Evolutionary conservation across 768 basidiomycete species (phyloP).

Genomic region (Leccinum broughii): DNA sequence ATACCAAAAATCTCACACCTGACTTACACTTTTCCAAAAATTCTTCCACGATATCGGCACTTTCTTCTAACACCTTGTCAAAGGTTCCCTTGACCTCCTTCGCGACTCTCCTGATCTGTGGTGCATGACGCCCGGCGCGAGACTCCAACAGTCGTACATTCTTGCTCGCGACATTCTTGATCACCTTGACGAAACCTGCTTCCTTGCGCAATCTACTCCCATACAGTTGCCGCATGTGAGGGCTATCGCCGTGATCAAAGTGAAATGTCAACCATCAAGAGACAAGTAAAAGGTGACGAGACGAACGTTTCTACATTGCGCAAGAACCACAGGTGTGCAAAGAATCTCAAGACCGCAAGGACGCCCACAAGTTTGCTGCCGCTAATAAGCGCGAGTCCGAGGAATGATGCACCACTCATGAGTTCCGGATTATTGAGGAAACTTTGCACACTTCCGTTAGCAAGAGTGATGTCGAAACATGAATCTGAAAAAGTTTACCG

Average conservation of each 20-base stretch:
- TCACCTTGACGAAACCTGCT: slow-evolving; percentile 95
- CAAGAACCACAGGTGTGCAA: slow-evolving; percentile 97
- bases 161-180: slow-evolving; percentile 87
- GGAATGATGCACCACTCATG: slow-evolving; percentile 94
- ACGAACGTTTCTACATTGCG: slow-evolving; percentile 87
- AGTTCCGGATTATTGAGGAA: slow-evolving; percentile 95
- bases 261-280: background rate
- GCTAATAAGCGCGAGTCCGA: slow-evolving; percentile 89
- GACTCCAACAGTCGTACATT: slow-evolving; percentile 76
- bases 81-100: slow-evolving; percentile 92
- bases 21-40: slow-evolving; percentile 85
- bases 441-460: slow-evolving; percentile 36
- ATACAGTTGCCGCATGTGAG: slow-evolving; percentile 98
- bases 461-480: background rate
- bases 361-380: slow-evolving; percentile 88
- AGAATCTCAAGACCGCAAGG: slow-evolving; percentile 80
- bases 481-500: slow-evolving; percentile 48
- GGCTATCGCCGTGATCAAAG: slow-evolving; percentile 47
- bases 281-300: background rate
- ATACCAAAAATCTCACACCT: background rate
- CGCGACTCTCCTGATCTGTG: slow-evolving; percentile 80
- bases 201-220: slow-evolving; percentile 92
- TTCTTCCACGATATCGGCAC: slow-evolving; percentile 90
- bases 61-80: slow-evolving; percentile 94
- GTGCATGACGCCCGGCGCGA: slow-evolving; percentile 75